A percentile compares a stretch with the other conserved stretches of the same genome.
Evolutionary conservation across 1,284 basidiomycete species (phyloP).

Genomic region (Ceratobasidium sp.): DNA sequence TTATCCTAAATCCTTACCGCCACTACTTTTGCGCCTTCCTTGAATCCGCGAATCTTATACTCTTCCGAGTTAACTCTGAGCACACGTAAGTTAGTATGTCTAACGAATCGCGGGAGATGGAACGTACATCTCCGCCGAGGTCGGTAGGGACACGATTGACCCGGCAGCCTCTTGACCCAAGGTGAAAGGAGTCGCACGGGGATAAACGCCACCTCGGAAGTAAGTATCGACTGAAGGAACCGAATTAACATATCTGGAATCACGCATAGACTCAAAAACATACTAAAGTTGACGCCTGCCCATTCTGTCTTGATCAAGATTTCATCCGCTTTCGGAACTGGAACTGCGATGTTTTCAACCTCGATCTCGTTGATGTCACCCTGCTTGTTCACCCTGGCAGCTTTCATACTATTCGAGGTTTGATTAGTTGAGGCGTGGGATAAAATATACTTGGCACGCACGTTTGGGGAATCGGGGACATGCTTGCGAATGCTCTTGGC

Average conservation of each 20-base stretch:
- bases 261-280: neutral
- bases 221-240: constrained; percentile 75
- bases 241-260: neutral
- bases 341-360: constrained; percentile 72
- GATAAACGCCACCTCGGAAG: constrained; percentile 62
- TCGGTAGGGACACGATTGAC: constrained; percentile 78
- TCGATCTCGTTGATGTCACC: constrained; percentile 87
- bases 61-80: constrained; percentile 45
- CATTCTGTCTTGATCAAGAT: constrained; percentile 86
- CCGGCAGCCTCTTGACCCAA: constrained; percentile 88
- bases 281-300: constrained; percentile 85
- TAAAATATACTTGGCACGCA: neutral
- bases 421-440: neutral
- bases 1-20: constrained; percentile 61
- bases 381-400: constrained; percentile 63
- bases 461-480: constrained; percentile 34
- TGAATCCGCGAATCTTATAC: constrained; percentile 49
- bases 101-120: neutral
- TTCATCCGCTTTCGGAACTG: constrained; percentile 72
- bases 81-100: constrained; percentile 17
- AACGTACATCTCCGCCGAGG: constrained; percentile 51
- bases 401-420: constrained; percentile 57
- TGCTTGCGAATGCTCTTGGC: neutral
- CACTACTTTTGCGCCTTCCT: constrained; percentile 60
- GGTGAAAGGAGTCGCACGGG: constrained; percentile 68